Evolutionary conservation across 305 asterid genomes (phyloP).

Genomic region (Fraxinus velutina): DNA sequence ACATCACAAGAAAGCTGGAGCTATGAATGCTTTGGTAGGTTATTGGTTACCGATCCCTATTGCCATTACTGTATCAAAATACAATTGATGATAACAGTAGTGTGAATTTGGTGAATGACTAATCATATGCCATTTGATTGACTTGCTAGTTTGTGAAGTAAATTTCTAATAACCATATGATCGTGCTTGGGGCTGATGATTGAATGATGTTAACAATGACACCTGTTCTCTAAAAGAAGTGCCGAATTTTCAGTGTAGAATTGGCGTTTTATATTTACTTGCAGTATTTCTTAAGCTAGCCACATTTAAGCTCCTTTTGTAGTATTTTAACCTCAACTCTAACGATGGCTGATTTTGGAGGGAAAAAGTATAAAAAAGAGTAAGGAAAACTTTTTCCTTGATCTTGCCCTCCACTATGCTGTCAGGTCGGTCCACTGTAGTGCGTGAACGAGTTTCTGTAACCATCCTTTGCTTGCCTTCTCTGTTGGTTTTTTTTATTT

Average conservation of each 20-base stretch:
- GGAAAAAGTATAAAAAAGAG: background rate
- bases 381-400: background rate
- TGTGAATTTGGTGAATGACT: background rate
- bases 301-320: background rate
- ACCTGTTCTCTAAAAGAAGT: background rate
- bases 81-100: background rate
- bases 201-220: background rate
- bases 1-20: slow-evolving; percentile 99
- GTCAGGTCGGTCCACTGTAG: background rate
- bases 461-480: background rate
- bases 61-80: background rate
- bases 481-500: background rate
- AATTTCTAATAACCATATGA: background rate
- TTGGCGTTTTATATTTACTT: background rate
- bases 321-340: background rate
- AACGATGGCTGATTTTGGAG: background rate
- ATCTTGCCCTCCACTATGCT: background rate
- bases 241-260: background rate
- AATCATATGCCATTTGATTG: background rate
- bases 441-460: background rate
- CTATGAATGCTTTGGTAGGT: slow-evolving; percentile 80
- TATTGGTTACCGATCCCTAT: background rate
- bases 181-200: background rate
- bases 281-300: background rate
- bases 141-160: background rate